phyloP scores from a whole-genome alignment of 495 filamentous ascomycete genomes.

The Lophiotrema nucula region DNA sequence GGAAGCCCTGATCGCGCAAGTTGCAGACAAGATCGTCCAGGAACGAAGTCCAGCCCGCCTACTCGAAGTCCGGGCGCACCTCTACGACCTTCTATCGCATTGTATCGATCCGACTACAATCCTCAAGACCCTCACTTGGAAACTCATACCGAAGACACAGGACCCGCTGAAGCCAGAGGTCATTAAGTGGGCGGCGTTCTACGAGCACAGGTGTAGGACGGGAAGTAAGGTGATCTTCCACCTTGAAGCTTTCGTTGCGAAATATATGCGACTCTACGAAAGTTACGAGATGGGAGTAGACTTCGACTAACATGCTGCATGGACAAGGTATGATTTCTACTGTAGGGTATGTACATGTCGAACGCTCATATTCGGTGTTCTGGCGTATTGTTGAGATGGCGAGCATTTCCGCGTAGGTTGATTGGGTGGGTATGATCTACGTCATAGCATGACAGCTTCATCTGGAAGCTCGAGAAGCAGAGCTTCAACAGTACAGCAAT shows the following conservation, averaged over 20 bases:
- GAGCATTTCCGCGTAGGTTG: constrained; percentile 3
- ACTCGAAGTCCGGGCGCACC: constrained; percentile 79
- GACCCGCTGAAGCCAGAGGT: constrained; percentile 87
- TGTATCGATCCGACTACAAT: constrained; percentile 94
- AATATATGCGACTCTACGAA: constrained; percentile 95
- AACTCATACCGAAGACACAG: constrained; percentile 81
- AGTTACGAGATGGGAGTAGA: constrained; percentile 90
- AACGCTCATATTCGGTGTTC: not conserved
- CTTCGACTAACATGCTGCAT: constrained; percentile 35
- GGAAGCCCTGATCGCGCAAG: constrained; percentile 83
- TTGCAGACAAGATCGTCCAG: constrained; percentile 85
- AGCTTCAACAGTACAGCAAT: not conserved
- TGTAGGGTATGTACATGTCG: not conserved
- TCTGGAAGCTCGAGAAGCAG: not conserved
- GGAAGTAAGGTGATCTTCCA: constrained; percentile 97
- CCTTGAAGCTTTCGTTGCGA: constrained; percentile 95
- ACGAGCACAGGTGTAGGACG: constrained; percentile 86
- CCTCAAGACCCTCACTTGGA: constrained; percentile 88
- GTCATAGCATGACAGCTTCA: constrained; percentile 9
- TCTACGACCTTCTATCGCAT: constrained; percentile 94
- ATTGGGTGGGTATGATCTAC: constrained; percentile 6
- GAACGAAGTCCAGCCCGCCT: constrained; percentile 87
- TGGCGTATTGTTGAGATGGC: not conserved
- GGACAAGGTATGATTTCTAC: not conserved
- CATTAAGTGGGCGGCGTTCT: constrained; percentile 94